phyloP scores from a whole-genome alignment of 2,329 filamentous ascomycete genomes.

The Apiospora pterosperma region DNA sequence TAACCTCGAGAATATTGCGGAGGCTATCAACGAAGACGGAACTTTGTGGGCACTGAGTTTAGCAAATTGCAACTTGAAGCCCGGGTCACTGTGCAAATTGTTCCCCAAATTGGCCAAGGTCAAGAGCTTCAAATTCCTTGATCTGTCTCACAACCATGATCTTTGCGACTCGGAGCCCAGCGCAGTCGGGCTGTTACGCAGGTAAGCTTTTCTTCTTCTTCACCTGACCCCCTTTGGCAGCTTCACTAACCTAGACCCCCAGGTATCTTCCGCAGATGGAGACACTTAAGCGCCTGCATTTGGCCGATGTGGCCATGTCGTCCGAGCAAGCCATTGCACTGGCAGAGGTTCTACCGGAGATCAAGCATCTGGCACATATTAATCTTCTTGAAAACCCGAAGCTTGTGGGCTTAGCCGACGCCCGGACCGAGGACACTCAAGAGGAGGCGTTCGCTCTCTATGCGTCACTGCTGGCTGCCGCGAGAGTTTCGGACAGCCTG shows the following conservation, averaged over 20 bases:
- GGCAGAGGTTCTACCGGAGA: conserved; percentile 86
- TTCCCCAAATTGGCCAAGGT: conserved; percentile 71
- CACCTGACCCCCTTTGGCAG: conserved; percentile 12
- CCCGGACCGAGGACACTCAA: conserved; percentile 74
- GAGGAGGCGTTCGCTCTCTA: conserved; percentile 95
- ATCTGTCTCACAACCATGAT: conserved; percentile 83
- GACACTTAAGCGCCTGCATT: conserved; percentile 77
- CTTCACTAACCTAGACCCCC: neutral
- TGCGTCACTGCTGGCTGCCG: conserved; percentile 84
- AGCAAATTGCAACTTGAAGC: conserved; percentile 77
- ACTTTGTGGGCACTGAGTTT: conserved; percentile 78
- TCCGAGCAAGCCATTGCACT: conserved; percentile 87
- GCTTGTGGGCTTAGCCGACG: conserved; percentile 67
- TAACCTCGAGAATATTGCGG: conserved; percentile 50
- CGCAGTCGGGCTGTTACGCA: conserved; percentile 70
- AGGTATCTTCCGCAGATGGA: conserved; percentile 77
- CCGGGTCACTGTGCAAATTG: conserved; percentile 68
- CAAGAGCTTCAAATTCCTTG: conserved; percentile 78
- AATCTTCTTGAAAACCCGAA: conserved; percentile 80
- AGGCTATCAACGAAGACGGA: conserved; percentile 48
- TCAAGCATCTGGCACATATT: conserved; percentile 76
- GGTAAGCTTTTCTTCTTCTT: conserved; percentile 43
- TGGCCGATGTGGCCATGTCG: conserved; percentile 79
- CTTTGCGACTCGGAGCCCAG: conserved; percentile 74
- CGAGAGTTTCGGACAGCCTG: conserved; percentile 76